Conservation (phyloP, 2,329 filamentous ascomycete species). For the Thermomyces lanuginosus region DNA sequence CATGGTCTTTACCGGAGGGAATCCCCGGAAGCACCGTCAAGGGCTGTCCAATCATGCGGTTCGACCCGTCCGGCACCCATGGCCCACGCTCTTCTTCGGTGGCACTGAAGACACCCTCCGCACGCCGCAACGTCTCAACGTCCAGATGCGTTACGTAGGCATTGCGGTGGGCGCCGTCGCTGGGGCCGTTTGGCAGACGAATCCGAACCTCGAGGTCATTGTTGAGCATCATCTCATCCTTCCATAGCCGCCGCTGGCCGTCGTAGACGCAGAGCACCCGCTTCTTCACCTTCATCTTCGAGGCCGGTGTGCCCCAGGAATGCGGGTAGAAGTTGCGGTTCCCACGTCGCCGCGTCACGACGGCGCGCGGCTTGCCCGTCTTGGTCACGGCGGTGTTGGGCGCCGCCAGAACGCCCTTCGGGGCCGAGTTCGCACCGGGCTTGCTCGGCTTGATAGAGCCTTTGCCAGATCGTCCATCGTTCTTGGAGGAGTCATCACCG, state of each 20-base stretch:
- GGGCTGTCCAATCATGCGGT: constrained; percentile 20
- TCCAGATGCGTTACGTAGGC: constrained; percentile 86
- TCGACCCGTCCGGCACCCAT: constrained; percentile 39
- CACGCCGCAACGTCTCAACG: constrained; percentile 71
- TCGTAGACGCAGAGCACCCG: constrained; percentile 87
- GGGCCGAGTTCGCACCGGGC: constrained; percentile 31
- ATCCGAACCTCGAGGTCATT: constrained; percentile 87
- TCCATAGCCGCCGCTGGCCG: constrained; percentile 71
- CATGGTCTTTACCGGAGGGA: constrained; percentile 15
- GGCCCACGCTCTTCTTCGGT: constrained; percentile 76
- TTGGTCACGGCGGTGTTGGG: constrained; percentile 31
- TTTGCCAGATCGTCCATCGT: constrained; percentile 31
- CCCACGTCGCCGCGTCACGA: constrained; percentile 53
- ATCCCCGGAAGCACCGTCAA: constrained; percentile 17
- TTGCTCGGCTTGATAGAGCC: constrained; percentile 34
- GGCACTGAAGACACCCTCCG: constrained; percentile 65
- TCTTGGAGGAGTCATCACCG: constrained; percentile 29
- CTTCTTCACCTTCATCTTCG: constrained; percentile 98
- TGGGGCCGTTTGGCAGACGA: constrained; percentile 54
- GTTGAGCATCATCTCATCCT: constrained; percentile 98
- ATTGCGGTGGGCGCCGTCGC: constrained; percentile 69
- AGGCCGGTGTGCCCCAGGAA: constrained; percentile 80
- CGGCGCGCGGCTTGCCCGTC: constrained; percentile 50
- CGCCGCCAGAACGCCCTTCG: constrained; percentile 36
- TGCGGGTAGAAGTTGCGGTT: constrained; percentile 86